These are phyloP conservation scores for Fusarium robinianum DNA, from an alignment of 2,329 filamentous ascomycete genomes.

Conservation along the genomic window DNA sequence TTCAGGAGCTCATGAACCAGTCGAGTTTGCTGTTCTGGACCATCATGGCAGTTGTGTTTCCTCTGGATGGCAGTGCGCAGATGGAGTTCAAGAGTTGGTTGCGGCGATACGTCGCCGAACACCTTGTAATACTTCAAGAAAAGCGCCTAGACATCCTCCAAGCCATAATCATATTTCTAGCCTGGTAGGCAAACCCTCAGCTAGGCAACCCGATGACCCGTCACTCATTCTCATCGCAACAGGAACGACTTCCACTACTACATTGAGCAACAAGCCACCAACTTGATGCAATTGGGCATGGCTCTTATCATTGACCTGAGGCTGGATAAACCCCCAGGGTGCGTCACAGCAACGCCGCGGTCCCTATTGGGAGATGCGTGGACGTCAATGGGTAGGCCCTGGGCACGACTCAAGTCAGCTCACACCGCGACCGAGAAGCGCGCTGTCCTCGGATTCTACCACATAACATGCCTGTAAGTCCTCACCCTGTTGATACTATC, in stretches of 20 bases:
- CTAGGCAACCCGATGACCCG: background rate
- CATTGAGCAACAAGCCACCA: conserved; percentile 43
- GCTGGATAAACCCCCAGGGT: conserved; percentile 39
- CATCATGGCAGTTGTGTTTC: conserved; percentile 42
- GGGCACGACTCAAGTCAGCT: conserved; percentile 15
- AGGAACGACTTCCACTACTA: conserved; percentile 49
- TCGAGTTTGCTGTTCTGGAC: conserved; percentile 46
- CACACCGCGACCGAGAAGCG: conserved; percentile 46
- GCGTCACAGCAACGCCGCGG: conserved; percentile 30
- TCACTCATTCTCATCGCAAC: background rate
- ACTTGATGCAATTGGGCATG: conserved; percentile 45
- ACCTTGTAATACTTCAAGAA: conserved; percentile 45
- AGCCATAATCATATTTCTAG: conserved; percentile 44
- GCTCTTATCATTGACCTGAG: conserved; percentile 46
- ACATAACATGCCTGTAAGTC: conserved; percentile 42
- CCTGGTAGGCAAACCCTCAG: conserved; percentile 41
- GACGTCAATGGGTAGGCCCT: conserved; percentile 25
- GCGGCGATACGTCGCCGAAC: conserved; percentile 43
- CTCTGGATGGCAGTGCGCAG: conserved; percentile 41
- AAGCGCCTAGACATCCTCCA: conserved; percentile 45
- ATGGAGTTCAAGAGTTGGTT: conserved; percentile 43
- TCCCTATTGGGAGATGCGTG: conserved; percentile 42
- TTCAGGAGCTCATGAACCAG: conserved; percentile 39
- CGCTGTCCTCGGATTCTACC: conserved; percentile 47
- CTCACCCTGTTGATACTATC: background rate